Conservation (phyloP, 2,329 filamentous ascomycete genomes). For the Alternaria triticimaculans region DNA sequence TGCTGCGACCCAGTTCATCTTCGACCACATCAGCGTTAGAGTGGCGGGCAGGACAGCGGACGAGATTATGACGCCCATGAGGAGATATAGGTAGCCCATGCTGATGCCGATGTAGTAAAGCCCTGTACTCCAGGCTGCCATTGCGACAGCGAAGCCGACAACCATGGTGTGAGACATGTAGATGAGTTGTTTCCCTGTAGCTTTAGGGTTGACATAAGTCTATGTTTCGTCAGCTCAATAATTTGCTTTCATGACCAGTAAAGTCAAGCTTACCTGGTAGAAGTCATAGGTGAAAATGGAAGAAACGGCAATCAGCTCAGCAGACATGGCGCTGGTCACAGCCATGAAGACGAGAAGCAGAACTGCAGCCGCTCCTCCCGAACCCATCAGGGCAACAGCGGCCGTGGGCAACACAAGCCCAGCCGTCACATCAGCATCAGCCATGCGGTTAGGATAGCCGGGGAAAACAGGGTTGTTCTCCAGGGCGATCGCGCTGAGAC, state of each 20-base stretch:
- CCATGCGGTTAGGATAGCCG: constrained; percentile 75
- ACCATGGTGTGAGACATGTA: constrained; percentile 79
- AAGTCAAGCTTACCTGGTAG: constrained; percentile 67
- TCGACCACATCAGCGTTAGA: constrained; percentile 79
- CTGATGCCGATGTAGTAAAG: constrained; percentile 69
- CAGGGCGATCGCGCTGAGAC: constrained; percentile 78
- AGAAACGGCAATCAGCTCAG: constrained; percentile 85
- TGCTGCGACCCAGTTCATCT: constrained; percentile 78
- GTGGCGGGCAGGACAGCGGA: constrained; percentile 84
- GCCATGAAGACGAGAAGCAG: constrained; percentile 89
- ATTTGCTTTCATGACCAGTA: fast-evolving
- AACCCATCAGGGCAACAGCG: constrained; percentile 81
- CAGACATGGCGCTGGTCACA: constrained; percentile 82
- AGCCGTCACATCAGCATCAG: constrained; percentile 75
- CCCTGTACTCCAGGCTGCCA: constrained; percentile 79
- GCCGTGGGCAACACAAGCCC: constrained; percentile 86
- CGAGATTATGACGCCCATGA: constrained; percentile 92
- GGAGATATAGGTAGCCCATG: constrained; percentile 87
- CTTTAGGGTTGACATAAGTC: constrained; percentile 76
- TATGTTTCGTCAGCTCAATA: not conserved
- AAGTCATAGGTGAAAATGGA: constrained; percentile 89
- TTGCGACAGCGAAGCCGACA: constrained; percentile 75
- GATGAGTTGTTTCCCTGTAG: constrained; percentile 77
- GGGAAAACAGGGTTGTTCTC: constrained; percentile 76
- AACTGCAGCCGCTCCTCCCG: constrained; percentile 78